Percentiles rank a stretch among this genome's conserved stretches.
These are phyloP conservation scores for Collybia mongolica DNA, from an alignment of 768 basidiomycete genomes.

Conservation along the genomic window DNA sequence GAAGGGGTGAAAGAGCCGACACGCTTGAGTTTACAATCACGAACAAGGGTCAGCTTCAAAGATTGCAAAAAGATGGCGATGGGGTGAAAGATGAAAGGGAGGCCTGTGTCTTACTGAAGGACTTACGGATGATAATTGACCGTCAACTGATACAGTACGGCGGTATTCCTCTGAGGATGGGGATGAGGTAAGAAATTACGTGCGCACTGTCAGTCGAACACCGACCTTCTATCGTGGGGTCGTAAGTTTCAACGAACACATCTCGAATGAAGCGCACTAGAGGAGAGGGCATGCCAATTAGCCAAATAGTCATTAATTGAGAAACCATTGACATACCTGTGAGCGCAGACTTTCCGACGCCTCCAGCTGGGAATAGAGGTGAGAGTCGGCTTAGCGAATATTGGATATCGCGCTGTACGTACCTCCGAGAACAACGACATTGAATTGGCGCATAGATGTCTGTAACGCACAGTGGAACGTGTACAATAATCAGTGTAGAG, in stretches of 20 bases:
- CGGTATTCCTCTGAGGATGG: conserved; percentile 64
- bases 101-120: background rate
- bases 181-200: conserved; percentile 3
- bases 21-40: background rate
- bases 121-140: conserved; percentile 58
- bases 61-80: background rate
- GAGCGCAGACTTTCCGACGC: conserved; percentile 86
- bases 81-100: background rate
- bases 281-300: background rate
- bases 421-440: conserved; percentile 83
- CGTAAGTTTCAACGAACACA: conserved; percentile 73
- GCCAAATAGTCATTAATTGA: background rate
- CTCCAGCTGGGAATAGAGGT: conserved; percentile 56
- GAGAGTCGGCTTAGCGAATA: conserved; percentile 3
- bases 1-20: background rate
- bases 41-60: background rate
- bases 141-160: conserved; percentile 63
- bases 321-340: conserved; percentile 39
- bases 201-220: background rate
- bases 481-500: no score
- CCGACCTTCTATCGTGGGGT: conserved; percentile 83
- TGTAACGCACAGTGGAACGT: no score
- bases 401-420: conserved; percentile 16
- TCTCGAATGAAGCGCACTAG: conserved; percentile 71
- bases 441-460: conserved; percentile 62